Evolutionary conservation across 768 basidiomycete species (phyloP).

Genomic region (Boletus fagicola): DNA sequence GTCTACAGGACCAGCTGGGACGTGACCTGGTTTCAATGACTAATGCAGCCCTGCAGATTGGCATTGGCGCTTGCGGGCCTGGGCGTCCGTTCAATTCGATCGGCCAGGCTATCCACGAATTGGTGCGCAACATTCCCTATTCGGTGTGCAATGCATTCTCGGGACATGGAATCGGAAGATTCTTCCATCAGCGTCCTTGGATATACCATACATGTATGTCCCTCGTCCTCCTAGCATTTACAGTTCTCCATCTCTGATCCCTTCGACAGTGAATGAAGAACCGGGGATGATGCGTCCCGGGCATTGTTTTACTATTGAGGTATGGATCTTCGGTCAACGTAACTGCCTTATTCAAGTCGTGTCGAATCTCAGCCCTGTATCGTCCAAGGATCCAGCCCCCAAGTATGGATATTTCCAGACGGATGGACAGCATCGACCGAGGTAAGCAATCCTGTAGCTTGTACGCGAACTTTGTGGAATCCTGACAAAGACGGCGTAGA

Average conservation of each 20-base stretch:
- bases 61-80: conserved; percentile 74
- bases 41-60: conserved; percentile 61
- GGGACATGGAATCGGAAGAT: conserved; percentile 84
- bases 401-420: conserved; percentile 80
- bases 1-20: conserved; percentile 65
- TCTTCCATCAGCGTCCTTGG: conserved; percentile 82
- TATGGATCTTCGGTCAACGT: conserved; percentile 24
- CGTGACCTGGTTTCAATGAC: conserved; percentile 62
- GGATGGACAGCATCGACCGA: conserved; percentile 93
- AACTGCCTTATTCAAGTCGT: neutral
- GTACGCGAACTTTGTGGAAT: neutral
- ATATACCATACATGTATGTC: conserved; percentile 72
- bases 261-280: conserved; percentile 70
- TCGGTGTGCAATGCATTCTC: conserved; percentile 70
- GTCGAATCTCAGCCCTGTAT: conserved; percentile 56
- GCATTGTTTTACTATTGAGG: conserved; percentile 93
- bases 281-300: conserved; percentile 80
- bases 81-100: conserved; percentile 67
- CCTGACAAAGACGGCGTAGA: conserved; percentile 40
- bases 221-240: neutral
- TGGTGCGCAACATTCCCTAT: conserved; percentile 41
- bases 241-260: neutral
- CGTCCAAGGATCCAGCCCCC: conserved; percentile 69
- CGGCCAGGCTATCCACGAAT: conserved; percentile 63
- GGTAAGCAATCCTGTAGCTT: conserved; percentile 39